Base-by-base conservation (phyloP, 768 basidiomycete species). In the Serendipita sp. region DNA sequence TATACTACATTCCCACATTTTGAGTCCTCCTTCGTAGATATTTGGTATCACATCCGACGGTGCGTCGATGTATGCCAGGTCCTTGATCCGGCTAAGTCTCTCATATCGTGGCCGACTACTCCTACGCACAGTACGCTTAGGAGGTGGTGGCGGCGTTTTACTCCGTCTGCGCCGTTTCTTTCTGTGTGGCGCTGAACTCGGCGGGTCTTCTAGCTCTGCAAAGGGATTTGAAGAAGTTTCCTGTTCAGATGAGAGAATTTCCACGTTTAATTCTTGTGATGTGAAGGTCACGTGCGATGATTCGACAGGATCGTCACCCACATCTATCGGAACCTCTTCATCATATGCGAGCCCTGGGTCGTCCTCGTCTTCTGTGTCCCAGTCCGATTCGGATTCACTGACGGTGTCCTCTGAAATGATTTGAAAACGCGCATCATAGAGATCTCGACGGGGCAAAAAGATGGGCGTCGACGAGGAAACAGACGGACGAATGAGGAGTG, bases 381-480 rank as follows among this genome's bases (percentile, higher is more conserved):
- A 65, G 38, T 68, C 66, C 13, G 61, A 60, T 43, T 50, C 67
- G 1, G 67, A 67, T 50, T 74, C 73, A 26, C 71, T 73, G 20
- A 68, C 73, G 3, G 72, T 73, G 31, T 71, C 74, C 63, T 83
- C 80, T 2, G 86, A 79, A 44, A 92, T 88, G 28, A 96, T 75
- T 71, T 98, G 94, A 71, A 95, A 96, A n/a, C 93, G 82, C 0
- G 89, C 94, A 72, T 99, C 95, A 69, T 91, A 97, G 3, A 98
- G 76, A 72, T 98, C 95, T 63, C 95, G 79, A 14, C 92, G 83
- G 2, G 82, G 74, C 28, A 98, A 74, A 0, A 70, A 67, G 0
- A 75, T 48, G n/a, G 60, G 20, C n/a, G 71, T 9, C 20, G 38
- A 7, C 0, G 61, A 3, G 0, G 69, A 72, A 22, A 72, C 72